These are phyloP conservation scores for Jamesozyma gamospora DNA, from an alignment of 805 yeast species.

Conservation along the genomic window DNA sequence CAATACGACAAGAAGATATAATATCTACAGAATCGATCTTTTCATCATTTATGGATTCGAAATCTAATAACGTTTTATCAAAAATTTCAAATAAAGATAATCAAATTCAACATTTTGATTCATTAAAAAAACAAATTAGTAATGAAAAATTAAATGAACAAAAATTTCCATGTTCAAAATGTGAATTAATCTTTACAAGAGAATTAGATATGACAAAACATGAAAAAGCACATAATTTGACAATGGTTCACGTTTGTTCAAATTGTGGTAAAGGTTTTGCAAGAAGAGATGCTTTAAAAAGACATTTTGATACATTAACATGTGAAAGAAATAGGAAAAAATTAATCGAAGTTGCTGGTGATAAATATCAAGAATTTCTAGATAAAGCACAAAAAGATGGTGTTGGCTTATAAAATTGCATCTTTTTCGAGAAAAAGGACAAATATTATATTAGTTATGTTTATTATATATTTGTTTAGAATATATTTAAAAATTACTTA, in stretches of 20 bases:
- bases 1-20: conserved; percentile 2
- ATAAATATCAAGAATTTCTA: conserved; percentile 28
- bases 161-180: conserved; percentile 48
- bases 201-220: conserved; percentile 65
- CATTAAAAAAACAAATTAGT: conserved; percentile 21
- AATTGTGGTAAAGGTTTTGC: conserved; percentile 78
- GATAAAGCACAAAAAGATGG: conserved; percentile 24
- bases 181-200: conserved; percentile 55
- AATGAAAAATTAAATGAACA: conserved; percentile 10
- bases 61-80: neutral
- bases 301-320: conserved; percentile 66
- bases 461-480: neutral
- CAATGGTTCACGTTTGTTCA: conserved; percentile 67
- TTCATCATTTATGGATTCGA: conserved; percentile 4
- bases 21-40: conserved; percentile 4
- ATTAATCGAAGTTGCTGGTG: conserved; percentile 30
- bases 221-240: conserved; percentile 60
- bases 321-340: conserved; percentile 64
- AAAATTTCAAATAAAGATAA: neutral
- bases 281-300: conserved; percentile 67
- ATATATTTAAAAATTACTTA: neutral
- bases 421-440: no score
- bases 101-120: conserved; percentile 31
- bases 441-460: neutral
- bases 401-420: conserved; percentile 11